These are phyloP conservation scores for Rhodotorula kratochvilovae DNA, from an alignment of 768 basidiomycete genomes.

Conservation along the genomic window DNA sequence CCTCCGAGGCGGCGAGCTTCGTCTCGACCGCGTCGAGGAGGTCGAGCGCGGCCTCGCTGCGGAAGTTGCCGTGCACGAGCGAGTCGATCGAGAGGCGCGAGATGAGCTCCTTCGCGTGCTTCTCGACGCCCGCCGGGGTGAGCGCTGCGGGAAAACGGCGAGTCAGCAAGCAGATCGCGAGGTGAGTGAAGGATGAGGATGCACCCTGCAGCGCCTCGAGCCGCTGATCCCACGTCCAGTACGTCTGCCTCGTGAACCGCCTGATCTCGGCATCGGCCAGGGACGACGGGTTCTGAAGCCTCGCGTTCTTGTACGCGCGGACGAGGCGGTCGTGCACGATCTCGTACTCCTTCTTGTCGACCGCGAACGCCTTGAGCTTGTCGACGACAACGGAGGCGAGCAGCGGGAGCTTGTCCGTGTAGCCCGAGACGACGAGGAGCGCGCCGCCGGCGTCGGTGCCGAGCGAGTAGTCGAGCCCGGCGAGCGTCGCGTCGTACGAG, in stretches of 20 bases:
- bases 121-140: slow-evolving; percentile 64
- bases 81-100: slow-evolving; percentile 64
- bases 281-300: slow-evolving; percentile 72
- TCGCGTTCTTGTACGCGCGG: slow-evolving; percentile 79
- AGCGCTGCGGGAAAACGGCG: slow-evolving; percentile 44
- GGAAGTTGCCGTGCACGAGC: slow-evolving; percentile 75
- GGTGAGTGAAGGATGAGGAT: slow-evolving; percentile 43
- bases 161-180: background rate
- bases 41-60: slow-evolving; percentile 58
- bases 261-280: slow-evolving; percentile 72
- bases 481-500: slow-evolving; percentile 83
- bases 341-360: slow-evolving; percentile 64
- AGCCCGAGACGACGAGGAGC: slow-evolving; percentile 66
- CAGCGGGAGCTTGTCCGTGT: slow-evolving; percentile 79
- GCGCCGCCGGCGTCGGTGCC: slow-evolving; percentile 59
- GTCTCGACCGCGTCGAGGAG: slow-evolving; percentile 71
- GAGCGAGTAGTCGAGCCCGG: slow-evolving; percentile 72
- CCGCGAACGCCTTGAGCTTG: slow-evolving; percentile 60
- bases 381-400: slow-evolving; percentile 69
- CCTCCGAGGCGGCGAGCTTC: slow-evolving; percentile 57
- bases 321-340: slow-evolving; percentile 80
- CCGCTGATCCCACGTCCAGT: slow-evolving; percentile 76
- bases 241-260: slow-evolving; percentile 65
- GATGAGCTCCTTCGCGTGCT: slow-evolving; percentile 61
- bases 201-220: slow-evolving; percentile 68